Base-by-base conservation (phyloP, 1,139 yeast species). In the Kazachstania sp. region DNA sequence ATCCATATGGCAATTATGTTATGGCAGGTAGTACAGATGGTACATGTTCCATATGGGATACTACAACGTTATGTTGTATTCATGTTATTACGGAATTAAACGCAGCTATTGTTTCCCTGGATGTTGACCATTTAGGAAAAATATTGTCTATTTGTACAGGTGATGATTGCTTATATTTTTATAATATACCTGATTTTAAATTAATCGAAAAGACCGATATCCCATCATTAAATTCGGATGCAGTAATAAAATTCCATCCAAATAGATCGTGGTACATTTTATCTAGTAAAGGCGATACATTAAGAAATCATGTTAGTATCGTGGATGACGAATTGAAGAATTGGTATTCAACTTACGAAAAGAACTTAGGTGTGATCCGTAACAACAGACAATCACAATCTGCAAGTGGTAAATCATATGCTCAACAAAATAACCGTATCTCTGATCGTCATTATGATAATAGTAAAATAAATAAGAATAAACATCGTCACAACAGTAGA, bases 11-110 rank as follows among this genome's bases (percentile, higher is more conserved):
- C 0, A 59, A 66, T 20, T 76, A 65, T 54, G 54, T 83, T 12
- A 75, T 77, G 1, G 75, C 75, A 3, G 92, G 87, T 0, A 72
- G 84, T n/a, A 74, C 75, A 45, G 92, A 84, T 57, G 92, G 92
- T 6, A 73, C 79, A 30, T 74, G 83, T n/a, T 72, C 81, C 23
- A 46, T 81, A 12, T 84, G 88, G 86, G 70, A 71, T 39, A 61
- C 78, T 7, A 51, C 63, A 2, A 70, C 73, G 1, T 45, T 82
- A 66, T 66, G 73, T 28, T 72, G 79, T 46, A 55, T 63, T 19
- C 61, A 64, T 35, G 74, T 77, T 0, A 65, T 81, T 15, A 63
- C 73, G 30, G 69, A 67, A 43, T 65, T 77, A 3, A 82, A 81
- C 59, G 78, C 76, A 55, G 70, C 79, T 1, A 66, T 79, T 4